Base-by-base conservation (phyloP, 768 basidiomycete species). In the Lactarius quietus region DNA sequence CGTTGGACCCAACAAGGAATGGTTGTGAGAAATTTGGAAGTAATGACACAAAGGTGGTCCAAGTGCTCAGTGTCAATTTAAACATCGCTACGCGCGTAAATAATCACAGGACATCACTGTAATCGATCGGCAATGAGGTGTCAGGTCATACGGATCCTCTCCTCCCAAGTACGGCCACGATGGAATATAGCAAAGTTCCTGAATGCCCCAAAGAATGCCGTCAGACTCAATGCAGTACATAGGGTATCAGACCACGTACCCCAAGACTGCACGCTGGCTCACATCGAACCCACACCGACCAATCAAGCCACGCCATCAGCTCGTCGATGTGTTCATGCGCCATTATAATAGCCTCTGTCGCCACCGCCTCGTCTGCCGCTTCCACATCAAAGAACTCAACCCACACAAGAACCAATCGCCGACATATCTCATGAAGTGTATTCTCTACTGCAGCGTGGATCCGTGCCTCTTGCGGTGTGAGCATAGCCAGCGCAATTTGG, bases 261-360 rank as follows among this genome's bases (percentile, higher is more conserved):
- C 70, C 70, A 9, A 31, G 52, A 29, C 45, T 52, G 15, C 70
- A 71, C 4, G 38, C 64, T 8, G 66, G 66, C 6, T 64, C 53
- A 43, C 70, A 71, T 35, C 52, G 52, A 5, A 68, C 61, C 70
- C 70, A 71, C 23, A 33, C 31, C 7, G 70, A 64, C 70, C 70
- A 71, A 48, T 69, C 70, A 5, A 71, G 62, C 70, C 70, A 71
- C 4, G 3, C 29, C 67, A 71, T 12, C 20, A n/a, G n/a, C n/a
- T n/a, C n/a, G n/a, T n/a, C n/a, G n/a, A n/a, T n/a, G n/a, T n/a
- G n/a, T n/a, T n/a, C 8, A 23, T 26, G 31, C 35, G 61, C 70
- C 20, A 45, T 23, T 15, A 15, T 31, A 3, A 65, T 43, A 7
- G 41, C 56, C 6, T 18, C 39, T 8, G 26, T 20, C 15, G 38